Evolutionary conservation across 805 yeast genomes (phyloP).

Genomic region (Candida cerambycidarum): DNA sequence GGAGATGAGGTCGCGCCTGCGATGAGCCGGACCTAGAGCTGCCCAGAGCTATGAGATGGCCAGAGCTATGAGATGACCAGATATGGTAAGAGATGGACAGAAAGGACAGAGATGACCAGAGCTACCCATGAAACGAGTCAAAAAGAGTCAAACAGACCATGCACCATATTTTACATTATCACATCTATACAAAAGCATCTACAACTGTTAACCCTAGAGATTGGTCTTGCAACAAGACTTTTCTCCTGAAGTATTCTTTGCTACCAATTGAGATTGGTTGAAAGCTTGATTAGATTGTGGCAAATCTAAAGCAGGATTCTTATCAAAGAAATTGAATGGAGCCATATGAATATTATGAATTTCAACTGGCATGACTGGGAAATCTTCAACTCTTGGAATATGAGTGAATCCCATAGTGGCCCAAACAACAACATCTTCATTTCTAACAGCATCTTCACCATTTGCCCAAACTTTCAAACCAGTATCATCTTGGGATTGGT

Average conservation of each 20-base stretch:
- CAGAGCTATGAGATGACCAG: no score
- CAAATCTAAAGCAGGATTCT: conserved; percentile 74
- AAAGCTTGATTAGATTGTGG: conserved; percentile 68
- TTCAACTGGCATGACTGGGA: conserved; percentile 90
- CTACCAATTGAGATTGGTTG: conserved; percentile 57
- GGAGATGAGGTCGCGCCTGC: no score
- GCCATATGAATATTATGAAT: conserved; percentile 61
- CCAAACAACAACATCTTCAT: conserved; percentile 77
- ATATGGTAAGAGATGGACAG: no score
- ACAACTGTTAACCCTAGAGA: no score
- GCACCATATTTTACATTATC: no score
- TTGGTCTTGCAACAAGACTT: conserved; percentile 38
- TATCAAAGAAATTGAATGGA: conserved; percentile 74
- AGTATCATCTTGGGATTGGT: conserved; percentile 69
- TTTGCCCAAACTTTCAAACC: conserved; percentile 74
- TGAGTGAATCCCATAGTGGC: conserved; percentile 81
- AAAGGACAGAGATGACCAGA: no score
- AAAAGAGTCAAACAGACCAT: no score
- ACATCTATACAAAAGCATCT: no score
- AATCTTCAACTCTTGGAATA: conserved; percentile 79
- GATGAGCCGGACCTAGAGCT: background rate
- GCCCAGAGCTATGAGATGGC: background rate
- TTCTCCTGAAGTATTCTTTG: conserved; percentile 19
- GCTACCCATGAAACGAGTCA: no score
- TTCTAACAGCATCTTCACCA: conserved; percentile 65